Evolutionary conservation across 2,329 filamentous ascomycete genomes (phyloP).

Genomic region (Diaporthe sp.): DNA sequence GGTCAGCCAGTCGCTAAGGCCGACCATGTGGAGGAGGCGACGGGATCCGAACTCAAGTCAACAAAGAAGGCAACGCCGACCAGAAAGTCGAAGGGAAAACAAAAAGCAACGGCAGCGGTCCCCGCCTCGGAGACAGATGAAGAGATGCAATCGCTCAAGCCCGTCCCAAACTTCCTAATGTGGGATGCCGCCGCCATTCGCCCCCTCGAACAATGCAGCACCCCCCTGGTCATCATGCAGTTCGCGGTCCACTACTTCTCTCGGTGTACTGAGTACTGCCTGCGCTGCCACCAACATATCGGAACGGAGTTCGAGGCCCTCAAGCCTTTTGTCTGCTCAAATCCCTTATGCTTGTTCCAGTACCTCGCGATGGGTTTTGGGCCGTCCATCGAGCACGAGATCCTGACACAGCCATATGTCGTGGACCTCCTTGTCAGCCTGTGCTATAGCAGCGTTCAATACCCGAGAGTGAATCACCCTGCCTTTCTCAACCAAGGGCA

Average conservation of each 20-base stretch:
- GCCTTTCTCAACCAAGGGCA: background rate
- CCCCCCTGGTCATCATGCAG: conserved; percentile 75
- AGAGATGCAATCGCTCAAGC: conserved; percentile 26
- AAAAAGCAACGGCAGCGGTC: background rate
- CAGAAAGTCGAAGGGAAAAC: background rate
- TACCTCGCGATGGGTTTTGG: conserved; percentile 91
- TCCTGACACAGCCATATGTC: conserved; percentile 82
- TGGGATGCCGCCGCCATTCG: conserved; percentile 14
- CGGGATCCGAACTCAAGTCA: conserved; percentile 29
- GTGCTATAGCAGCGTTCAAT: conserved; percentile 73
- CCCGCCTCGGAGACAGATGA: background rate
- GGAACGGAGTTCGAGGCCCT: conserved; percentile 75
- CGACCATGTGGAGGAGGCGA: background rate
- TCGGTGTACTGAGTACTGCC: conserved; percentile 87
- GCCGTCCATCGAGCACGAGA: conserved; percentile 87
- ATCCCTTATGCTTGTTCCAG: conserved; percentile 84
- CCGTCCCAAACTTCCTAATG: conserved; percentile 15
- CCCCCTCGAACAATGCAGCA: conserved; percentile 54
- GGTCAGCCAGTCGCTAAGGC: background rate
- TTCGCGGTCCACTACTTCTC: conserved; percentile 83
- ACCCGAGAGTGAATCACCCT: background rate
- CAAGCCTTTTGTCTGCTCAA: conserved; percentile 84
- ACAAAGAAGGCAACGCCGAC: background rate
- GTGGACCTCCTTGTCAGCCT: conserved; percentile 89
- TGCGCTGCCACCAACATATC: conserved; percentile 83